A percentile compares a stretch with the other conserved stretches of the same genome.
Conservation (phyloP, 1,139 yeast species). For the Yamadazyma oceani region DNA sequence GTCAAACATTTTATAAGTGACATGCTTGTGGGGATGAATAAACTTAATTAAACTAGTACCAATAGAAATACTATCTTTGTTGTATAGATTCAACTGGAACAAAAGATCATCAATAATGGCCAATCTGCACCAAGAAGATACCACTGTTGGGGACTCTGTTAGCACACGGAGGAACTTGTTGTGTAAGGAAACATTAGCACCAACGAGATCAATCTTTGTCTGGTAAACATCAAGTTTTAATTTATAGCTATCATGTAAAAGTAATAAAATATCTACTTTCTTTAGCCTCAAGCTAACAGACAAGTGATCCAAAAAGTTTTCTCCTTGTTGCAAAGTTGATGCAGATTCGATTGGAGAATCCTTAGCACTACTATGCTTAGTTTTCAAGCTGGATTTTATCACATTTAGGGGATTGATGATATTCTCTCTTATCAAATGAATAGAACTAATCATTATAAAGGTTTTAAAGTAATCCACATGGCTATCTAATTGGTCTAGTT, state of each 20-base stretch:
- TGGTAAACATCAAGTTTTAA: slow-evolving; percentile 46
- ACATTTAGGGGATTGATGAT: slow-evolving; percentile 36
- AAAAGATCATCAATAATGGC: slow-evolving; percentile 43
- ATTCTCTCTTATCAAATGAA: slow-evolving; percentile 52
- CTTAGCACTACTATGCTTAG: too few relatives aligned
- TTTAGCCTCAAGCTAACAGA: slow-evolving; percentile 19
- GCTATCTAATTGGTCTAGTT: slow-evolving; percentile 30
- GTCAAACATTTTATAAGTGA: slow-evolving; percentile 62
- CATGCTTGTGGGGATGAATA: slow-evolving; percentile 52
- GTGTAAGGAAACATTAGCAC: slow-evolving; percentile 21
- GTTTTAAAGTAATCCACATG: slow-evolving; percentile 50
- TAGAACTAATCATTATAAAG: slow-evolving; percentile 54
- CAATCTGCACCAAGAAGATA: slow-evolving; percentile 52
- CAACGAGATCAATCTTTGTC: slow-evolving; percentile 18
- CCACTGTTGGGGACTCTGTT: slow-evolving; percentile 53
- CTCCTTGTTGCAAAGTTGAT: neutral
- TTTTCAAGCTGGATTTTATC: slow-evolving; percentile 23
- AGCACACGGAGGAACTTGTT: slow-evolving; percentile 46
- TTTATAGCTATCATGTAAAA: slow-evolving; percentile 49
- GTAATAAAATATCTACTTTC: slow-evolving; percentile 24
- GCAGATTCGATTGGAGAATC: too few relatives aligned
- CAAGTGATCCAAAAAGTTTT: too few relatives aligned
- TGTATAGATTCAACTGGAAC: slow-evolving; percentile 17
- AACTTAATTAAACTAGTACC: slow-evolving; percentile 28
- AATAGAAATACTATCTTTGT: slow-evolving; percentile 14